A percentile compares a stretch with the other conserved stretches of the same genome.
Conservation (phyloP, 257 asterid genomes). For the Penstemon newberryi region DNA sequence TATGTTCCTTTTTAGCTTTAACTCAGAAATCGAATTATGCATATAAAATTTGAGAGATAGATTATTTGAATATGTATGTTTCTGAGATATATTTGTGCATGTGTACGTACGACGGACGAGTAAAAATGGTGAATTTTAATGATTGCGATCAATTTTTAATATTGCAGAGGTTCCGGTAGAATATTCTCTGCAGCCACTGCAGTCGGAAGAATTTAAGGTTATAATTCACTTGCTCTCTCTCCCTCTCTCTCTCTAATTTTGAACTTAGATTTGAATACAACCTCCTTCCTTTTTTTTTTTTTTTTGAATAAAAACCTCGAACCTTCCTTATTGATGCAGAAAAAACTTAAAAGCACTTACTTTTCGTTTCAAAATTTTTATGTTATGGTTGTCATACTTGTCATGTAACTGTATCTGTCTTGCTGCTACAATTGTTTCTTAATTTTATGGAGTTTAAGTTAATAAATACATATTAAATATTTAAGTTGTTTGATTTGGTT, state of each 20-base stretch:
- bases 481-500: neutral
- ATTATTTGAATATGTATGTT: constrained; percentile 2
- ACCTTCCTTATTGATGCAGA: constrained; percentile 9
- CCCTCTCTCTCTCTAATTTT: neutral
- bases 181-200: constrained; percentile 48
- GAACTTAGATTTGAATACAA: neutral
- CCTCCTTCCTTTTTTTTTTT: neutral
- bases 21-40: too few species aligned
- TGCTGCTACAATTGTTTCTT: constrained; percentile 14
- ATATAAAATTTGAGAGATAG: neutral
- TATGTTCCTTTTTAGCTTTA: constrained; percentile 7
- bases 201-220: constrained; percentile 52
- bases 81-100: constrained; percentile 2
- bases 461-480: too few species aligned
- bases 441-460: neutral
- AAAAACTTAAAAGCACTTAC: neutral
- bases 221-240: constrained; percentile 15
- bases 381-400: constrained; percentile 6
- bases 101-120: constrained; percentile 5
- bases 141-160: constrained; percentile 29
- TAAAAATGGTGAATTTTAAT: constrained; percentile 13
- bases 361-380: neutral
- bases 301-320: neutral
- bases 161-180: constrained; percentile 70
- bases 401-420: constrained; percentile 2